A percentile compares a stretch with the other conserved stretches of the same genome.
phyloP scores from a whole-genome alignment of 1,284 basidiomycete species.

The Spongiforma sp. region DNA sequence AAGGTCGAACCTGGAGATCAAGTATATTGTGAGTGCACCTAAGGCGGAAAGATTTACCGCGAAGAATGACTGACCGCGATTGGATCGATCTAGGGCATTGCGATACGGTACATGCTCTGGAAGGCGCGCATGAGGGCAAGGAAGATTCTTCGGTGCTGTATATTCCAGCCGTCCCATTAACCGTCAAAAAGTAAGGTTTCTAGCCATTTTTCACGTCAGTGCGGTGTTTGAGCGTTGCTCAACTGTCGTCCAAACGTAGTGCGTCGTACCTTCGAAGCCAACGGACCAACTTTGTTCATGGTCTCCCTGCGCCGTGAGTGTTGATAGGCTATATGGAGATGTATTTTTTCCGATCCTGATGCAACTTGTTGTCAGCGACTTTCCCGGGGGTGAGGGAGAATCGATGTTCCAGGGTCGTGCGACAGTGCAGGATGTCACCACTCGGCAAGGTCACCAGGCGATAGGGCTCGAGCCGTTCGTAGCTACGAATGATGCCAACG shows the following conservation, averaged over 20 bases:
- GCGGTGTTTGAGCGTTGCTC: background rate
- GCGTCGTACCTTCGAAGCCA: slow-evolving; percentile 69
- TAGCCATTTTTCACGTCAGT: background rate
- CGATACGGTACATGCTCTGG: slow-evolving; percentile 78
- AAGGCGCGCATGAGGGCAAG: slow-evolving; percentile 61
- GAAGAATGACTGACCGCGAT: background rate
- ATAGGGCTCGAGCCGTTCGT: slow-evolving; percentile 43
- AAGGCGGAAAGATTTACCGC: background rate
- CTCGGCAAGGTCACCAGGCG: slow-evolving; percentile 38
- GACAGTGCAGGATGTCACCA: slow-evolving; percentile 46
- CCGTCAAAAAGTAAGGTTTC: slow-evolving; percentile 57
- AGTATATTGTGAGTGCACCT: slow-evolving; percentile 64
- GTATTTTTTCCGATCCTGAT: background rate
- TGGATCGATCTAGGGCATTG: slow-evolving; percentile 52
- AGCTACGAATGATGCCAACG: background rate
- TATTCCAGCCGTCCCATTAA: slow-evolving; percentile 79
- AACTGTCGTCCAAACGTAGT: slow-evolving; percentile 37
- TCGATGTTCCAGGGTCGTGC: slow-evolving; percentile 57
- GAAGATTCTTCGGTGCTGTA: slow-evolving; percentile 80
- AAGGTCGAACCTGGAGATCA: slow-evolving; percentile 74
- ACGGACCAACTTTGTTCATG: slow-evolving; percentile 55
- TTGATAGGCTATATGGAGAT: background rate
- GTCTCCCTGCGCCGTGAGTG: slow-evolving; percentile 64
- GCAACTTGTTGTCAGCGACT: slow-evolving; percentile 56
- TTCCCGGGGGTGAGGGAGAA: slow-evolving; percentile 79